Evolutionary conservation across 768 basidiomycete species (phyloP).

Genomic region (Hericium rajendrae): DNA sequence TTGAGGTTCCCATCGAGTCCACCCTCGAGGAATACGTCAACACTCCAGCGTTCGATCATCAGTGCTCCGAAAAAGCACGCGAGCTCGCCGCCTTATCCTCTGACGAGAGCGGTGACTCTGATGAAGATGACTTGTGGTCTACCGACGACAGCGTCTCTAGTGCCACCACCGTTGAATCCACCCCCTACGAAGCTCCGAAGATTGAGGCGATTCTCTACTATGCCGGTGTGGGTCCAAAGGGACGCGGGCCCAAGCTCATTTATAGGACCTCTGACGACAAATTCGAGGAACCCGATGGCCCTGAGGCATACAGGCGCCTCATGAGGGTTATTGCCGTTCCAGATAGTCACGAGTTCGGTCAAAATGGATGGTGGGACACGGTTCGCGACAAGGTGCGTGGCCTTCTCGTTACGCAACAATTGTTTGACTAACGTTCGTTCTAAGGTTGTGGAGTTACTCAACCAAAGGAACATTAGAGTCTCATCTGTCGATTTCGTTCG

Average conservation of each 20-base stretch:
- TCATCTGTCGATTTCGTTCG: conserved; percentile 3
- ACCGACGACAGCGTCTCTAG: background rate
- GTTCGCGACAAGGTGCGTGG: conserved; percentile 18
- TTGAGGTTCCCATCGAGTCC: background rate
- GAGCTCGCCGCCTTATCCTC: background rate
- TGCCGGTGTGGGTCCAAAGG: conserved; percentile 10
- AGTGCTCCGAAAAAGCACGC: background rate
- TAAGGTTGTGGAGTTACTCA: conserved; percentile 5
- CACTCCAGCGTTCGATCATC: conserved; percentile 1
- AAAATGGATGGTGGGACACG: conserved; percentile 13
- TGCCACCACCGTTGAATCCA: conserved; percentile 1
- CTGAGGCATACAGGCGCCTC: conserved; percentile 12
- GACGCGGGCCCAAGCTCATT: conserved; percentile 15
- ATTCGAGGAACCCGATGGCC: conserved; percentile 13
- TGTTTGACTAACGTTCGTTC: conserved; percentile 2
- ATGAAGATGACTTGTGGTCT: background rate
- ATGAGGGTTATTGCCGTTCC: conserved; percentile 16
- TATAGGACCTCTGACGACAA: conserved; percentile 13
- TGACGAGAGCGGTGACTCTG: background rate
- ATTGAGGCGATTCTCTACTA: conserved; percentile 18
- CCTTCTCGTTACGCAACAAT: conserved; percentile 13
- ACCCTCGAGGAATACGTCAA: conserved; percentile 1
- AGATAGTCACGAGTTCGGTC: conserved; percentile 13
- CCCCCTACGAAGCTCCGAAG: conserved; percentile 11
- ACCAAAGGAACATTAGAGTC: background rate